Base-by-base conservation (phyloP, 2,329 filamentous ascomycete genomes). In the Nigrospora sphaerica region DNA sequence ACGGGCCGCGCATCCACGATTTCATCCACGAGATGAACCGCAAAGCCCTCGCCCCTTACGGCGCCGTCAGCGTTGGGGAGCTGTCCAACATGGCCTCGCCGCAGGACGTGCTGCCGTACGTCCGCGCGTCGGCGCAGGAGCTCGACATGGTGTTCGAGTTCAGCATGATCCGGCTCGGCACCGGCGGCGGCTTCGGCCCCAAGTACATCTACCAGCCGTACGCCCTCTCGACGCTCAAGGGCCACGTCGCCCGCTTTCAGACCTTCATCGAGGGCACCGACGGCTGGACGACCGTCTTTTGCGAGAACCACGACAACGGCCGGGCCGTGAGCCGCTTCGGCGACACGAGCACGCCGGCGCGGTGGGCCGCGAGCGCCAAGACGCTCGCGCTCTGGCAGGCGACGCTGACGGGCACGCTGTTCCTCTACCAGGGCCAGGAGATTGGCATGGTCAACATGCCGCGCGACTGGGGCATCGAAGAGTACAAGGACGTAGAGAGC, bases 271-370 rank as follows among this genome's bases (percentile, higher is more conserved):
- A 70, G 42, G 70, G 68, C 11, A 74, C 66, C 2, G 73, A 77
- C 41, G 72, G 70, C 0, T 82, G 78, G 78, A 74, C 76, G 0
- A 81, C 80, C 0, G 74, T 74, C 0, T 85, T 83, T 53, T 70
- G 74, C 43, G 81, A 85, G 54, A 84, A 84, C 51, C 81, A 85
- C 56, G 81, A 85, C 54, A 78, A 81, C 34, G 75, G 75, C 0
- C 69, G 81, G 0, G 73, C 73, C 0, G 67, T 85, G 0, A 77
- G 74, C 13, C 70, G 80, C 0, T 84, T 77, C 49, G 73, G 71
- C 0, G 63, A 71, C 12, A 68, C 65, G 0, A 67, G 70, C 1
- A 68, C 68, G 4, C 66, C 72, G 1, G 67, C 66, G 7, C 56
- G 66, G 34, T 72, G 77, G 48, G 49, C 64, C 0, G 57, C 62